Conservation (phyloP, 805 yeast genomes). For the Candida suzukii region DNA sequence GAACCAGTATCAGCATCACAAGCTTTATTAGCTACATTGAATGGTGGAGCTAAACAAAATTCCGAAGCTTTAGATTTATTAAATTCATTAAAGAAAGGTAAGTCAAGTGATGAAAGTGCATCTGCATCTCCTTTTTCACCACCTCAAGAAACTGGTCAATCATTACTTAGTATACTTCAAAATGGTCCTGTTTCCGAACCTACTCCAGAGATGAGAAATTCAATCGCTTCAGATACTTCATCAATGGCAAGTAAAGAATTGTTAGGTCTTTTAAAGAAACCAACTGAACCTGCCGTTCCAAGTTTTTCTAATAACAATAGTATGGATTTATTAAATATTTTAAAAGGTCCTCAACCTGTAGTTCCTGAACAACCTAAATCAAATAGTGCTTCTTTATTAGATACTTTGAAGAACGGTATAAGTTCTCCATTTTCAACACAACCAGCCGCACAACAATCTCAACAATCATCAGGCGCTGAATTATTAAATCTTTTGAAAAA, state of each 20-base stretch:
- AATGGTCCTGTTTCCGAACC: background rate
- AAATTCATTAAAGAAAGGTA: background rate
- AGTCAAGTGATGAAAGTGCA: no score
- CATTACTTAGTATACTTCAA: background rate
- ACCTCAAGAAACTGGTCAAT: background rate
- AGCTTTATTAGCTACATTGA: background rate
- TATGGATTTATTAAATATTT: background rate
- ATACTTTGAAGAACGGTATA: no score
- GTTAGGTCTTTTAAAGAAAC: background rate
- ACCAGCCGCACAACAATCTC: background rate
- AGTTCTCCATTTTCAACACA: no score
- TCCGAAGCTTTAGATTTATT: background rate
- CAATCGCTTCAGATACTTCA: background rate
- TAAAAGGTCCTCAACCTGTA: background rate
- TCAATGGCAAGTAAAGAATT: constrained; percentile 1
- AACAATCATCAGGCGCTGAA: background rate
- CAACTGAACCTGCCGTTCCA: background rate
- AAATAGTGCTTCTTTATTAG: no score
- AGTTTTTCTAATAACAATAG: no score
- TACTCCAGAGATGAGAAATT: no score
- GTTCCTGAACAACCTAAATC: no score
- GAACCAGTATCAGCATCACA: background rate
- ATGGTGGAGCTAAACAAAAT: background rate
- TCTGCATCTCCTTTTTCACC: background rate
- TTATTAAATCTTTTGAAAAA: background rate